Evolutionary conservation across 371 early-diverging fungal species (phyloP).

Genomic region (Mortierella sp.): DNA sequence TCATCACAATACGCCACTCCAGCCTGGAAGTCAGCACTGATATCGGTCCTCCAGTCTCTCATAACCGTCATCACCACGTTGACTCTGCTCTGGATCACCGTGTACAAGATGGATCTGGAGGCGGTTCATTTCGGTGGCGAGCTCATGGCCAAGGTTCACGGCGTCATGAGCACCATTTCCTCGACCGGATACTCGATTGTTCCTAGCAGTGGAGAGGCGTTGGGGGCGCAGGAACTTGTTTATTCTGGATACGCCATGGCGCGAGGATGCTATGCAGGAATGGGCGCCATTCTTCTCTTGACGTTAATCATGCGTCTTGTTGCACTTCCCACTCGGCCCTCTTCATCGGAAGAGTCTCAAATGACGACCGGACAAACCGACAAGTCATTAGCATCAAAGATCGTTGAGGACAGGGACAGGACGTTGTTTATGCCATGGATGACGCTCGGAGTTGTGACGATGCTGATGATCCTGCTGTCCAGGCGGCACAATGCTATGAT

Average conservation of each 20-base stretch:
- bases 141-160: slow-evolving; percentile 24
- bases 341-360: neutral
- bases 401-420: slow-evolving; percentile 11
- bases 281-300: slow-evolving; percentile 23
- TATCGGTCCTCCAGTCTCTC: slow-evolving; percentile 24
- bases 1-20: neutral
- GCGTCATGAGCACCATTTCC: slow-evolving; percentile 31
- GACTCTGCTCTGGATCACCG: slow-evolving; percentile 36
- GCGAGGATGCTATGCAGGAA: slow-evolving; percentile 39
- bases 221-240: neutral
- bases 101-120: slow-evolving; percentile 56
- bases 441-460: slow-evolving; percentile 45
- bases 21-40: slow-evolving; percentile 16
- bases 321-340: neutral
- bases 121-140: slow-evolving; percentile 31
- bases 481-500: slow-evolving; percentile 73
- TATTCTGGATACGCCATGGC: slow-evolving; percentile 50
- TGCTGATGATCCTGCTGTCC: slow-evolving; percentile 72
- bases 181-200: slow-evolving; percentile 25
- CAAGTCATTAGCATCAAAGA: neutral
- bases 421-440: slow-evolving; percentile 31
- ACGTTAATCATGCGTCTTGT: slow-evolving; percentile 56
- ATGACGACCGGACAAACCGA: neutral
- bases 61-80: slow-evolving; percentile 11
- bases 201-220: neutral